Evolutionary conservation across 1,284 basidiomycete genomes (phyloP).

Genomic region (Trichosporon asahii): DNA sequence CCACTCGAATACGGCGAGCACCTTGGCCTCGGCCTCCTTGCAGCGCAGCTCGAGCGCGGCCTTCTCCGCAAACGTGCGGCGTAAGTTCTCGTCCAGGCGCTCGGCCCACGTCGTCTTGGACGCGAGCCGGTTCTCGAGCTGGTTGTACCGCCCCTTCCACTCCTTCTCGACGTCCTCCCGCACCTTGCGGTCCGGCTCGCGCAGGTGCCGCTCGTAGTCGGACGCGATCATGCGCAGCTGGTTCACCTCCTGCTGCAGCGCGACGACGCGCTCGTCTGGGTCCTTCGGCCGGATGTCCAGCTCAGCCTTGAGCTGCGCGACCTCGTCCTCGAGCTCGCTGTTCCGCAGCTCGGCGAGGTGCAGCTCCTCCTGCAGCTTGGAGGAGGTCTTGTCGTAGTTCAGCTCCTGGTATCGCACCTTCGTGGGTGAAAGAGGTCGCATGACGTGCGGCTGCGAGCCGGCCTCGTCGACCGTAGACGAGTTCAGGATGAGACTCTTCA

Average conservation of each 20-base stretch:
- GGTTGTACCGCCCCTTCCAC: constrained; percentile 63
- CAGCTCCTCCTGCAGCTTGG: constrained; percentile 76
- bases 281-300: constrained; percentile 44
- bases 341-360: constrained; percentile 68
- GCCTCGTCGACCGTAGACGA: constrained; percentile 62
- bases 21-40: constrained; percentile 42
- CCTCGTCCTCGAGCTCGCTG: constrained; percentile 75
- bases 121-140: constrained; percentile 60
- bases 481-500: constrained; percentile 81
- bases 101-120: constrained; percentile 48
- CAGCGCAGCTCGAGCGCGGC: constrained; percentile 34
- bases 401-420: constrained; percentile 58
- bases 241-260: constrained; percentile 44
- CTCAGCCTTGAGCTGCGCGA: constrained; percentile 56
- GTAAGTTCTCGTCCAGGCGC: constrained; percentile 45
- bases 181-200: constrained; percentile 66
- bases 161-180: constrained; percentile 77
- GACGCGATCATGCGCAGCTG: constrained; percentile 47
- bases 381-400: constrained; percentile 78
- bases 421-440: constrained; percentile 69
- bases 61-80: constrained; percentile 38
- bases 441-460: constrained; percentile 30
- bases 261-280: constrained; percentile 44
- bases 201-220: constrained; percentile 56
- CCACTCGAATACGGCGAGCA: constrained; percentile 45